Percentiles rank a stretch among this genome's conserved stretches.
Evolutionary conservation across 495 filamentous ascomycete species (phyloP).

Genomic region (Aspergillus sparsus): DNA sequence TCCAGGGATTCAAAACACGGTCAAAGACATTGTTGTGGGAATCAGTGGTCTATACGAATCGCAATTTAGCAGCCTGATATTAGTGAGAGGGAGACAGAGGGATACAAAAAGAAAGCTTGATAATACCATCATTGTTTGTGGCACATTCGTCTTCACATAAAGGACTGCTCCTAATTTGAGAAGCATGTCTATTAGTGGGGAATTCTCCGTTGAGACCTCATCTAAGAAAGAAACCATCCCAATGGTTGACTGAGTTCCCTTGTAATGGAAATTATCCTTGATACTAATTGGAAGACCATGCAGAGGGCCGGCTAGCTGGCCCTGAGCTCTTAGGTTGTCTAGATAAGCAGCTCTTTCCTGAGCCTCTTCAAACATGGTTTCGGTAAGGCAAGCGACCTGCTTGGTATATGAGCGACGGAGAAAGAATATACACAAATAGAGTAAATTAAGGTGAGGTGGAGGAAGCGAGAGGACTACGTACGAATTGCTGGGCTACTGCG

Average conservation of each 20-base stretch:
- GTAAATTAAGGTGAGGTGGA: not conserved
- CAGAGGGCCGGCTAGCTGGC: conserved; percentile 55
- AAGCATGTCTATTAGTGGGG: conserved; percentile 29
- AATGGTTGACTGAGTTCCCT: conserved; percentile 41
- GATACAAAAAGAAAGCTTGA: not conserved
- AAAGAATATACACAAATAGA: not conserved
- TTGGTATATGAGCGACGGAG: not conserved
- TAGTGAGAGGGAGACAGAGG: not conserved
- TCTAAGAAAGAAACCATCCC: conserved; percentile 28
- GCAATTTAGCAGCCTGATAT: not conserved
- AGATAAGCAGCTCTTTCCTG: conserved; percentile 35
- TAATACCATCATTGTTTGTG: conserved; percentile 46
- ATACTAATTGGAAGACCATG: conserved; percentile 65
- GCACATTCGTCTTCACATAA: conserved; percentile 61
- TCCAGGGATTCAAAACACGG: conserved; percentile 54
- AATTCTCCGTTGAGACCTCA: conserved; percentile 20
- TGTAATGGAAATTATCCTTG: conserved; percentile 60
- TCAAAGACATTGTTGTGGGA: conserved; percentile 63
- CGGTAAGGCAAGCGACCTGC: conserved; percentile 56
- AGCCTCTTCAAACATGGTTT: conserved; percentile 53
- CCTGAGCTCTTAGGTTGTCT: conserved; percentile 35
- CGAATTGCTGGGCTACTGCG: conserved; percentile 56
- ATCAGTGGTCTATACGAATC: conserved; percentile 32
- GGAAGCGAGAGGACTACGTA: not conserved
- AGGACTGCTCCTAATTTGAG: conserved; percentile 44